Evolutionary conservation across 305 asterid genomes (phyloP).

Genomic region (Solanum hybrid): DNA sequence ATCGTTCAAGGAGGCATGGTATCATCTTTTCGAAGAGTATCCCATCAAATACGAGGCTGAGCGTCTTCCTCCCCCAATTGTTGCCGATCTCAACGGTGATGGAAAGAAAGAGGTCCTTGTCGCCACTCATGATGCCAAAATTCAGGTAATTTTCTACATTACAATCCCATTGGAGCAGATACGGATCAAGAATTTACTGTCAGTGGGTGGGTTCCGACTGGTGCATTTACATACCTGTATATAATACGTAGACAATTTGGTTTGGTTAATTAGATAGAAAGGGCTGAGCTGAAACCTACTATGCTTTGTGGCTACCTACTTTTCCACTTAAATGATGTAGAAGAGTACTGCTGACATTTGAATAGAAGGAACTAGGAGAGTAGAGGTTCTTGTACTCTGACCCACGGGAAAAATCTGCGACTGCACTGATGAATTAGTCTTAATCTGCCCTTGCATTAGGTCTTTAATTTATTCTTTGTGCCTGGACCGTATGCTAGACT

Average conservation of each 20-base stretch:
- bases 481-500: background rate
- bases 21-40: constrained; percentile 78
- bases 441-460: background rate
- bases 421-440: background rate
- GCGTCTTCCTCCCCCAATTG: constrained; percentile 90
- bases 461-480: background rate
- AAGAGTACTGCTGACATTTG: background rate
- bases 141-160: constrained; percentile 40
- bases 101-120: constrained; percentile 85
- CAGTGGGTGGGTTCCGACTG: background rate
- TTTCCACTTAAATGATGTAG: background rate
- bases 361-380: background rate
- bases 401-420: background rate
- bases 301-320: background rate
- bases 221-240: background rate
- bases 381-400: background rate
- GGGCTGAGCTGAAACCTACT: background rate
- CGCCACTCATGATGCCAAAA: constrained; percentile 95
- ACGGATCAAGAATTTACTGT: background rate
- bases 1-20: constrained; percentile 95
- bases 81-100: constrained; percentile 95
- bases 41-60: constrained; percentile 89
- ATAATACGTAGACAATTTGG: background rate
- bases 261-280: background rate
- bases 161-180: background rate